A percentile compares a stretch with the other conserved stretches of the same genome.
phyloP scores from a whole-genome alignment of 495 filamentous ascomycete genomes.

The Parmelia sp. region DNA sequence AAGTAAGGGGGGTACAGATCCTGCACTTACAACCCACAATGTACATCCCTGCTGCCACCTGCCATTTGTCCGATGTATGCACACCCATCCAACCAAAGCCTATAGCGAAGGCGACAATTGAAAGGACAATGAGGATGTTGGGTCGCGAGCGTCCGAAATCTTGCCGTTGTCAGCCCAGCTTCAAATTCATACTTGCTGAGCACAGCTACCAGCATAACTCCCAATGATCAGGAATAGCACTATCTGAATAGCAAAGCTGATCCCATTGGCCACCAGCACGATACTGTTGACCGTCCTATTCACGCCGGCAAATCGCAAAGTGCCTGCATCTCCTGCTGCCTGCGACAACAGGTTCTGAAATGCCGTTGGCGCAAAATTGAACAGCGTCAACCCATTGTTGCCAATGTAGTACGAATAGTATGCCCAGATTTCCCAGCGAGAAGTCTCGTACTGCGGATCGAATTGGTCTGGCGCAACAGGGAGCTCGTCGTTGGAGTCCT shows the following conservation, averaged over 20 bases:
- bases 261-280: conserved; percentile 55
- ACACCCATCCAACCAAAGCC: conserved; percentile 61
- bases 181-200: too few relatives aligned
- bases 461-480: conserved; percentile 44
- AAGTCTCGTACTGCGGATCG: conserved; percentile 45
- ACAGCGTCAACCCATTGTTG: conserved; percentile 59
- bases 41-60: conserved; percentile 50
- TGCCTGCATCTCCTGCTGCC: conserved; percentile 45
- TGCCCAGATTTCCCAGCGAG: conserved; percentile 56
- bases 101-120: conserved; percentile 51
- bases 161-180: conserved; percentile 20
- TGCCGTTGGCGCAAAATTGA: conserved; percentile 63
- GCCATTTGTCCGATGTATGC: conserved; percentile 49
- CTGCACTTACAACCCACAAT: conserved; percentile 44
- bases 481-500: conserved; percentile 27
- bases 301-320: conserved; percentile 46
- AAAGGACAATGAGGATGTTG: conserved; percentile 54
- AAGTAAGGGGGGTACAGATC: neutral
- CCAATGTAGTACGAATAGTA: conserved; percentile 66
- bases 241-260: conserved; percentile 58
- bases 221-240: conserved; percentile 55
- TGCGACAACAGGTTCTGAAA: conserved; percentile 58
- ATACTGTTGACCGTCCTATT: conserved; percentile 53
- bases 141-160: conserved; percentile 59
- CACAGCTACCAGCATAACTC: conserved; percentile 41